A percentile compares a stretch with the other conserved stretches of the same genome.
Conservation (phyloP, 1,284 basidiomycete genomes). For the Cronartium ribicola region DNA sequence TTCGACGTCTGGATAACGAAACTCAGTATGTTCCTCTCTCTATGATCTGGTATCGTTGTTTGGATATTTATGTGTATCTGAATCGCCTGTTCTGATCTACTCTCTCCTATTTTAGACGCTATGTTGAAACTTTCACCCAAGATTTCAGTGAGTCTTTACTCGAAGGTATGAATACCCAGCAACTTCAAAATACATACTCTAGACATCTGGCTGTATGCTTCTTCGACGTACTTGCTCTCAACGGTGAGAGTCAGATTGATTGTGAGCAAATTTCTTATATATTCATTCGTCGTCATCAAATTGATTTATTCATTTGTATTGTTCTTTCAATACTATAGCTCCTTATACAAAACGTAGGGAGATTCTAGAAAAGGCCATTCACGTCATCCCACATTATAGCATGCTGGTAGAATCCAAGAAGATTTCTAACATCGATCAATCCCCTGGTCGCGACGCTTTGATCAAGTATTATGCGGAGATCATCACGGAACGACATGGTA, state of each 20-base stretch:
- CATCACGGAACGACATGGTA: conserved; percentile 43
- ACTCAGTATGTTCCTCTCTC: background rate
- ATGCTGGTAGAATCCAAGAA: conserved; percentile 43
- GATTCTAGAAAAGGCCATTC: conserved; percentile 61
- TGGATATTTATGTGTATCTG: background rate
- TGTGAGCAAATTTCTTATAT: conserved; percentile 39
- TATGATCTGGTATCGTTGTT: background rate
- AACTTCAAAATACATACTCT: conserved; percentile 50
- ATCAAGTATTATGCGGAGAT: conserved; percentile 43
- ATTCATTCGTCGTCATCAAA: background rate
- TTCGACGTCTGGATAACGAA: background rate
- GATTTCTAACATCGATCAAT: conserved; percentile 13
- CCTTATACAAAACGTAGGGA: conserved; percentile 62
- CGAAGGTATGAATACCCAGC: conserved; percentile 57
- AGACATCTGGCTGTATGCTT: conserved; percentile 72
- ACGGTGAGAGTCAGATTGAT: conserved; percentile 60
- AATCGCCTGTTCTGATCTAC: background rate
- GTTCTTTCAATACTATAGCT: conserved; percentile 40
- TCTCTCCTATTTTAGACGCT: conserved; percentile 4
- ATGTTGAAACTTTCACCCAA: background rate
- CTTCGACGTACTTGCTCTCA: conserved; percentile 71
- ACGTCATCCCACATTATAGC: conserved; percentile 58
- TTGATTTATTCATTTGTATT: background rate
- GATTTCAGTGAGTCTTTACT: conserved; percentile 32
- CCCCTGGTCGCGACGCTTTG: conserved; percentile 24